These are phyloP conservation scores for Sporothrix phasma DNA, from an alignment of 2,329 filamentous ascomycete species.

Conservation along the genomic window DNA sequence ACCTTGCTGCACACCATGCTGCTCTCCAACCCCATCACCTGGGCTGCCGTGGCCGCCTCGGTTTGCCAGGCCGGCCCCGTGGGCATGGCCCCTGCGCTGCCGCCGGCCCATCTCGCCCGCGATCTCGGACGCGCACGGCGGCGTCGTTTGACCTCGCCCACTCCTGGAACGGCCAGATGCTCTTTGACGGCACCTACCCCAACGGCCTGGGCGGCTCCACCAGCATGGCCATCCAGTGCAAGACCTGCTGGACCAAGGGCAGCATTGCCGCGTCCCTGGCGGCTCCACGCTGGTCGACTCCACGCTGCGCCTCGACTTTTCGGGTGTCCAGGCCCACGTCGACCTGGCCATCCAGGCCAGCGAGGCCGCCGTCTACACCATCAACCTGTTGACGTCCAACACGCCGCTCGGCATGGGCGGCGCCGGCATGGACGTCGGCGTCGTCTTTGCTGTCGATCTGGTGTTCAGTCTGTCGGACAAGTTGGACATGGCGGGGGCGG, in stretches of 20 bases:
- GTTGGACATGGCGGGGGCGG: constrained; percentile 42
- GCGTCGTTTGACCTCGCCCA: constrained; percentile 17
- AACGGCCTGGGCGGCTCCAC: constrained; percentile 15
- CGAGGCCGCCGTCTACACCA: constrained; percentile 38
- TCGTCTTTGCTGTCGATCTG: constrained; percentile 42
- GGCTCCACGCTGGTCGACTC: constrained; percentile 33
- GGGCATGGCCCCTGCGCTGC: constrained; percentile 10
- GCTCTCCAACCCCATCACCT: constrained; percentile 4
- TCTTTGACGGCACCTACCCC: constrained; percentile 9
- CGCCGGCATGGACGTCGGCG: constrained; percentile 34
- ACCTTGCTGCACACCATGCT: neutral
- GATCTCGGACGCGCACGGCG: constrained; percentile 16
- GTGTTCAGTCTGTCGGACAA: constrained; percentile 38
- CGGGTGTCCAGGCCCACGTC: constrained; percentile 41
- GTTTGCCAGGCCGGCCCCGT: constrained; percentile 10
- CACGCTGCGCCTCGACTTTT: constrained; percentile 36
- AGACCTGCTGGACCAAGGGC: constrained; percentile 42
- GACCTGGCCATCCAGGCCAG: constrained; percentile 37
- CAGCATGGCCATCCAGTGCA: constrained; percentile 31
- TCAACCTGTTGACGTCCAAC: constrained; percentile 39
- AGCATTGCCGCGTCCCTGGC: constrained; percentile 34
- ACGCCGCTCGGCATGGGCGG: constrained; percentile 35
- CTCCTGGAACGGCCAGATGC: constrained; percentile 19
- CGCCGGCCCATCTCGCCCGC: constrained; percentile 3
- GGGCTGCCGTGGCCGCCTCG: constrained; percentile 13